These are phyloP conservation scores for Microdochium bolleyi DNA, from an alignment of 2,329 filamentous ascomycete genomes.

Conservation along the genomic window DNA sequence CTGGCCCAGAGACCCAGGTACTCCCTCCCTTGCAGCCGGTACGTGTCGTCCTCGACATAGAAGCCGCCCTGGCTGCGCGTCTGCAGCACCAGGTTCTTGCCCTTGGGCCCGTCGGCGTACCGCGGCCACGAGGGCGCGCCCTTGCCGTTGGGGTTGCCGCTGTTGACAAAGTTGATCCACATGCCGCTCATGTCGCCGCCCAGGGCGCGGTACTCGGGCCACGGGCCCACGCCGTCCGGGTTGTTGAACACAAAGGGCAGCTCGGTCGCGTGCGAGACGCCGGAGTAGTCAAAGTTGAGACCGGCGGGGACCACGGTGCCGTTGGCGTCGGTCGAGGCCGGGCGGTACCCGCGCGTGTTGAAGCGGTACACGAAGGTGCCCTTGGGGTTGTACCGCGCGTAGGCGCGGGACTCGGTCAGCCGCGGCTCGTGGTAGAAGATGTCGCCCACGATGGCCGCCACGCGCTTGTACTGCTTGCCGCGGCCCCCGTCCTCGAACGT, in stretches of 20 bases:
- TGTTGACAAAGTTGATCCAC: conserved; percentile 19
- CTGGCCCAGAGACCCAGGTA: conserved; percentile 21
- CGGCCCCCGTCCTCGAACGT: conserved; percentile 26
- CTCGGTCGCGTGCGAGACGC: conserved; percentile 13
- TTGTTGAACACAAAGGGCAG: conserved; percentile 29
- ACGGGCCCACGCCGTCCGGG: conserved; percentile 12
- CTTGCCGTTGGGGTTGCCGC: conserved; percentile 15
- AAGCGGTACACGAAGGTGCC: conserved; percentile 53
- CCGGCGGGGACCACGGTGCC: conserved; percentile 19
- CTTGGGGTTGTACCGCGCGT: conserved; percentile 36
- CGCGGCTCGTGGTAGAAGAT: conserved; percentile 45
- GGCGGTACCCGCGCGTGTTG: conserved; percentile 32
- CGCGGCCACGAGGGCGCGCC: conserved; percentile 17
- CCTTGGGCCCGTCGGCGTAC: conserved; percentile 14
- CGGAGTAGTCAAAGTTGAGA: background rate
- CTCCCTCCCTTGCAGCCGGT: conserved; percentile 19
- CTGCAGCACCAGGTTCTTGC: conserved; percentile 21
- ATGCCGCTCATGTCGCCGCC: conserved; percentile 17
- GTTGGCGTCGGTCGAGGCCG: conserved; percentile 21
- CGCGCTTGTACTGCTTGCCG: conserved; percentile 39
- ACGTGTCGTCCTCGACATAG: conserved; percentile 23
- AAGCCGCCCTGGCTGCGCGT: conserved; percentile 17
- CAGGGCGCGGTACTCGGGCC: conserved; percentile 14
- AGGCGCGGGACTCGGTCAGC: conserved; percentile 42
- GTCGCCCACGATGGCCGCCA: conserved; percentile 47